These are phyloP conservation scores for Blastocystis sp. DNA, from an alignment of 352 stramenopile genomes.

Conservation along the genomic window DNA sequence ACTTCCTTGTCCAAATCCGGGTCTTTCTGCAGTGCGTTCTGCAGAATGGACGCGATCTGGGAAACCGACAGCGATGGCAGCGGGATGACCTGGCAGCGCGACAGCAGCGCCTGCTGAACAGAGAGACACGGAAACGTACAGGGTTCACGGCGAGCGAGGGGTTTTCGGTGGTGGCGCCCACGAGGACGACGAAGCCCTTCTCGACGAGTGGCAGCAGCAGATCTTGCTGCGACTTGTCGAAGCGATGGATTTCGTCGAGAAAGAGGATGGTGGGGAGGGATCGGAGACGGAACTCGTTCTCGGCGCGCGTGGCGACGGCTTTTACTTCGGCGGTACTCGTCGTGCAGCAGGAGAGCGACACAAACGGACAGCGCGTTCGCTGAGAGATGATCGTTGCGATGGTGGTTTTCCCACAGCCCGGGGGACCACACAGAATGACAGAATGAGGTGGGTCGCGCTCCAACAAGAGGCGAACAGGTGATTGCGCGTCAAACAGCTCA, in stretches of 20 bases:
- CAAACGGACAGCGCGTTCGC: constrained; percentile 64
- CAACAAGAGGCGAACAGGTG: constrained; percentile 57
- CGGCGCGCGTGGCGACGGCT: constrained; percentile 67
- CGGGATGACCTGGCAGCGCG: constrained; percentile 60
- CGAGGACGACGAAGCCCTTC: constrained; percentile 72
- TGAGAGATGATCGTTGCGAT: constrained; percentile 70
- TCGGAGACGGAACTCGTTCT: constrained; percentile 67
- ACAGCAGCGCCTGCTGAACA: constrained; percentile 22
- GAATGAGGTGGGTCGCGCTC: neutral
- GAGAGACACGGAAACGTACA: neutral
- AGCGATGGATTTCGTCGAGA: constrained; percentile 75
- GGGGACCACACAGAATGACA: constrained; percentile 61
- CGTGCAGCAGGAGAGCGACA: constrained; percentile 68
- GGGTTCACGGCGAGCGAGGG: constrained; percentile 74
- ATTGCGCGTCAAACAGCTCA: constrained; percentile 66
- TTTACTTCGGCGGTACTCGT: constrained; percentile 68
- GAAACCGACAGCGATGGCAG: constrained; percentile 68
- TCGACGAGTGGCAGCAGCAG: constrained; percentile 72
- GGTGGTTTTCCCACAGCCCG: constrained; percentile 74
- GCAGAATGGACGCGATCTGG: constrained; percentile 67
- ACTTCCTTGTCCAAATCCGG: neutral
- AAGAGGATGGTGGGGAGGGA: constrained; percentile 71
- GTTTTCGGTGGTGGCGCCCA: constrained; percentile 76
- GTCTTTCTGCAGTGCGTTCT: constrained; percentile 62
- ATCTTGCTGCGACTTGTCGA: constrained; percentile 76